Evolutionary conservation across 1,284 basidiomycete species (phyloP).

Genomic region (Fomitopsis schrenkii): DNA sequence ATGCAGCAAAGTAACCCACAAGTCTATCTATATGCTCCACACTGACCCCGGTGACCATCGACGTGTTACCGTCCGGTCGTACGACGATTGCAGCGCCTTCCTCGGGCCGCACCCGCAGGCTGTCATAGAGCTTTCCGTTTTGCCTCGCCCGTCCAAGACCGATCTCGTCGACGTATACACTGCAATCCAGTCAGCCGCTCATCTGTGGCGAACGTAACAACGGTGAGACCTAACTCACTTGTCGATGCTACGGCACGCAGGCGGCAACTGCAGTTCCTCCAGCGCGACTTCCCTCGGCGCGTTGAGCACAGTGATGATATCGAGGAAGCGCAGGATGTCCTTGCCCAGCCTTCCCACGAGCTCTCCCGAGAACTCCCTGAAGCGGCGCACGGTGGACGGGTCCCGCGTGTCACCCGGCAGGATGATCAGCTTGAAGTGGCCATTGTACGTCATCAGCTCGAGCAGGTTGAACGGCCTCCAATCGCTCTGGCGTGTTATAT

Average conservation of each 20-base stretch:
- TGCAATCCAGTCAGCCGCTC: not conserved
- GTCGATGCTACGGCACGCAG: not conserved
- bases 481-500: not conserved
- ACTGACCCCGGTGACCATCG: not conserved
- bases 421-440: not conserved
- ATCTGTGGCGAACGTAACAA: not conserved
- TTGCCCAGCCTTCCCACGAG: not conserved
- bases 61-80: not conserved
- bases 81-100: not conserved
- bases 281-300: not conserved
- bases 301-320: not conserved
- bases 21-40: not conserved
- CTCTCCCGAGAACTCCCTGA: not conserved
- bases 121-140: not conserved
- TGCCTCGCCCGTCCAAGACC: not conserved
- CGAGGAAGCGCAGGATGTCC: not conserved
- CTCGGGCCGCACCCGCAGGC: not conserved
- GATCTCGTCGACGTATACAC: not conserved
- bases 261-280: not conserved
- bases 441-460: not conserved
- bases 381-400: not conserved
- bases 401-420: not conserved
- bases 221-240: not conserved
- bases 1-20: not conserved
- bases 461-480: constrained; percentile 2